phyloP scores from a whole-genome alignment of 768 basidiomycete species.

The Boletus rufocinnamomeus region DNA sequence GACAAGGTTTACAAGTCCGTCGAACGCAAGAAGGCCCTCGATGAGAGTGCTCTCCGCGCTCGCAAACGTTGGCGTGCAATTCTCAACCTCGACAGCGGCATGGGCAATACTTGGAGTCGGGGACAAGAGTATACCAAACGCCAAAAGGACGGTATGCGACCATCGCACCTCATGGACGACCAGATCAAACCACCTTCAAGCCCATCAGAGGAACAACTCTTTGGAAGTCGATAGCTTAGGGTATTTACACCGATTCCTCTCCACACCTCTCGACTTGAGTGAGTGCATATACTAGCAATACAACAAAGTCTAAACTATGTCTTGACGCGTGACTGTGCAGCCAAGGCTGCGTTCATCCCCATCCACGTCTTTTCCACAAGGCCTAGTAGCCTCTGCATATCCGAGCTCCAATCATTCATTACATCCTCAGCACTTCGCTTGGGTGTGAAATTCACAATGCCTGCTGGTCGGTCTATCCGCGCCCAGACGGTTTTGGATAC shows the following conservation, averaged over 20 bases:
- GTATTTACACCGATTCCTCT: conserved; percentile 1
- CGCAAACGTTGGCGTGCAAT: conserved; percentile 80
- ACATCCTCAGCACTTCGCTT: conserved; percentile 87
- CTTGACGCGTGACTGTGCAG: conserved; percentile 70
- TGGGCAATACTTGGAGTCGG: conserved; percentile 61
- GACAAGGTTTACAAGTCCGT: conserved; percentile 61
- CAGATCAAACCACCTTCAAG: conserved; percentile 22
- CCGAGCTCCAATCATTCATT: conserved; percentile 98
- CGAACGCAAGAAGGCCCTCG: conserved; percentile 54
- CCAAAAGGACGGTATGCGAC: conserved; percentile 70
- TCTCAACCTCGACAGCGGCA: conserved; percentile 44
- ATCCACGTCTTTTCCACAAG: conserved; percentile 99
- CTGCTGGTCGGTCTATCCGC: conserved; percentile 87
- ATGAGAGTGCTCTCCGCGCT: conserved; percentile 61
- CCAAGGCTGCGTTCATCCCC: conserved; percentile 89
- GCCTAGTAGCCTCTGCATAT: conserved; percentile 89
- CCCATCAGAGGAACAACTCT: conserved; percentile 26
- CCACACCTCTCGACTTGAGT: background rate
- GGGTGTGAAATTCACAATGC: conserved; percentile 83
- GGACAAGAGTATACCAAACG: conserved; percentile 71
- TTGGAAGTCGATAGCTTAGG: conserved; percentile 20
- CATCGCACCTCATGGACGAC: conserved; percentile 62
- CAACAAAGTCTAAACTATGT: conserved; percentile 33
- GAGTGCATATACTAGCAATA: conserved; percentile 19
- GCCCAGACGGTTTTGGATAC: conserved; percentile 93